A percentile compares a stretch with the other conserved stretches of the same genome.
phyloP scores from a whole-genome alignment of 108 stramenopile species.

The Nitzschia inconspicua region DNA sequence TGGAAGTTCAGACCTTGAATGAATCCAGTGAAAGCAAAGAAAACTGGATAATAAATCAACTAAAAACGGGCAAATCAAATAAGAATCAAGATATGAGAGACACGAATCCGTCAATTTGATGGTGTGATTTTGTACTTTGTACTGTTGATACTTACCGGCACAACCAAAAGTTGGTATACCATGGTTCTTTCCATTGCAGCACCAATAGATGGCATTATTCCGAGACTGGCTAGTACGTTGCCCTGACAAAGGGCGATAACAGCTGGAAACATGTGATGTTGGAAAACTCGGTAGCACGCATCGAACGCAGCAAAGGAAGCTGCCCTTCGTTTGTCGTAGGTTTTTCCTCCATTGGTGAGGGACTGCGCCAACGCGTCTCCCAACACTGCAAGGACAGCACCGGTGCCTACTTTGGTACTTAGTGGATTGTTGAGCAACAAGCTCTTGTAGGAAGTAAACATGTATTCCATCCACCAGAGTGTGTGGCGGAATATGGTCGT shows the following conservation, averaged over 20 bases:
- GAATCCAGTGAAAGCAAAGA: conserved; percentile 49
- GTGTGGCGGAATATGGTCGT: too few relatives aligned
- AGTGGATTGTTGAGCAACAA: conserved; percentile 22
- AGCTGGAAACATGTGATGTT: conserved; percentile 39
- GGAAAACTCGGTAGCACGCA: conserved; percentile 43
- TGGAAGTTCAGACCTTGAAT: conserved; percentile 40
- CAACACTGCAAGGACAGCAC: conserved; percentile 30
- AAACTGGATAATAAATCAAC: conserved; percentile 23
- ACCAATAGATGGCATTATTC: not conserved
- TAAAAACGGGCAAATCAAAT: not conserved
- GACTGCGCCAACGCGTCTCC: conserved; percentile 52
- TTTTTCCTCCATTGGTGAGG: not conserved
- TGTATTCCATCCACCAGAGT: too few relatives aligned
- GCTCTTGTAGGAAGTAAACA: conserved; percentile 25
- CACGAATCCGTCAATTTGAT: too few relatives aligned
- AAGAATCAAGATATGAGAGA: too few relatives aligned
- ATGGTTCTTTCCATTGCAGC: conserved; percentile 49
- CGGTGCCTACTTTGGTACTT: conserved; percentile 32
- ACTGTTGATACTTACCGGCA: conserved; percentile 39
- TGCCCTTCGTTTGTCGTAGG: conserved; percentile 38
- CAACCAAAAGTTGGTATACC: conserved; percentile 42
- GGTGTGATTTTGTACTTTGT: too few relatives aligned
- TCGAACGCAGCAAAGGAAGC: conserved; percentile 56
- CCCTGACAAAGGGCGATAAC: conserved; percentile 37
- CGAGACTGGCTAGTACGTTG: conserved; percentile 20